Base-by-base conservation (phyloP, 1,284 basidiomycete species). In the Ustilago vetiveriae region DNA sequence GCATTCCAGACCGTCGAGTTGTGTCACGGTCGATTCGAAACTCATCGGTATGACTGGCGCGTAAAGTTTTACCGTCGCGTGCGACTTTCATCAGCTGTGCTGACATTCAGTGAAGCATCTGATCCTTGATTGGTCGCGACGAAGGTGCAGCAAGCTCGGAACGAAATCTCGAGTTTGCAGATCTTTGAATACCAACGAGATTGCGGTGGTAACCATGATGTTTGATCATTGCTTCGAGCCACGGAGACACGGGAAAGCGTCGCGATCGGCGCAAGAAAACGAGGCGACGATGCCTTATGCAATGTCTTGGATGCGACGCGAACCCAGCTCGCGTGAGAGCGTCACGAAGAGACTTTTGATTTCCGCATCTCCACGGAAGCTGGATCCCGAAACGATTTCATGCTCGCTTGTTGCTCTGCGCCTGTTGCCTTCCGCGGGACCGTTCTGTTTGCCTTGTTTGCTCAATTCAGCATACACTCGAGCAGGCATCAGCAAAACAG, bases 301-400 rank as follows among this genome's bases (percentile, higher is more conserved):
- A n/a, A n/a, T n/a, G n/a, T n/a, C n/a, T n/a, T n/a, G n/a, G n/a
- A n/a, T n/a, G 27, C 27, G 27, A 29, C 27, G 13, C 27, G 27
- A 13, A 29, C 7, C 27, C 6, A 35, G 32, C 36, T 37, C 17
- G 19, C 19, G 3, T 37, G 36, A 21, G 36, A 37, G 8, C 32
- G 33, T 35, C 33, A 35, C 13, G 41, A 44, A 32, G 6, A 13
- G 27, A 29, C 6, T 29, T 13, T 6, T 29, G 27, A 32, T 13
- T 13, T 14, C 8, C 2, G 17, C 42, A 53, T 36, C 42, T 58
- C 55, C 55, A 58, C 55, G 55, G 55, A 37, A 29, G 9, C 48
- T 19, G 16, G 11, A 3, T 48, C 30, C 46, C 40, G 54, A 33
- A n/a, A 22, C 5, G n/a, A 4, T 10, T 32, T 32, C 26, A 39